Conservation (phyloP, 371 early-diverging fungal genomes). For the Mucor indicus region DNA sequence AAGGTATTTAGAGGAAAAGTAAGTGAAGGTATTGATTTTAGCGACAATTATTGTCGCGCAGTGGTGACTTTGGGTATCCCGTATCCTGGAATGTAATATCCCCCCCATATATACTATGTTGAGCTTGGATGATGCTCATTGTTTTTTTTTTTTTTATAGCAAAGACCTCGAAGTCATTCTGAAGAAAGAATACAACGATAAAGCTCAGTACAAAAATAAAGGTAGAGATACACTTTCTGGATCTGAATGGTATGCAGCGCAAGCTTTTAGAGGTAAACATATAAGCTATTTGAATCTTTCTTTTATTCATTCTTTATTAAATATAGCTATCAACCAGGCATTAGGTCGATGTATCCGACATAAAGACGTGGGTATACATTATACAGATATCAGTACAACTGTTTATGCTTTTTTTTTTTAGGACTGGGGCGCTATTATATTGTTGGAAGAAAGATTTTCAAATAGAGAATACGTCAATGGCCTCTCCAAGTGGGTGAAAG, state of each 20-base stretch:
- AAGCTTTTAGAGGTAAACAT: conserved; percentile 75
- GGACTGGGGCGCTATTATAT: conserved; percentile 62
- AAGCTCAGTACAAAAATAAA: not conserved
- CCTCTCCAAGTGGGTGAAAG: conserved; percentile 76
- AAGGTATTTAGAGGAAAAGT: conserved; percentile 86
- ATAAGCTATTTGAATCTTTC: too few relatives aligned
- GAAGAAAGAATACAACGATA: conserved; percentile 41
- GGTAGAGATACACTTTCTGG: conserved; percentile 19
- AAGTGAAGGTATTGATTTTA: conserved; percentile 95
- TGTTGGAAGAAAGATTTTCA: conserved; percentile 59
- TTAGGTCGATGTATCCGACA: conserved; percentile 95
- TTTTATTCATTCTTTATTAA: not conserved
- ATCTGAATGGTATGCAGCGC: conserved; percentile 65
- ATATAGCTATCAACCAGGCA: conserved; percentile 90
- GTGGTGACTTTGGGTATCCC: conserved; percentile 94
- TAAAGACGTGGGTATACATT: conserved; percentile 51
- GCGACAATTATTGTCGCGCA: conserved; percentile 83
- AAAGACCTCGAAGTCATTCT: conserved; percentile 38
- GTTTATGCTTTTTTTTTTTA: not conserved
- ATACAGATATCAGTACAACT: not conserved
- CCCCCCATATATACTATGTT: too few relatives aligned
- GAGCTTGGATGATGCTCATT: too few relatives aligned
- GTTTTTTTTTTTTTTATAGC: conserved; percentile 11
- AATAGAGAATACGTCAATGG: conserved; percentile 29
- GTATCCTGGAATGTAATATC: conserved; percentile 64